Base-by-base conservation (phyloP, 257 asterid species). In the Paraleonurus japonicus region DNA sequence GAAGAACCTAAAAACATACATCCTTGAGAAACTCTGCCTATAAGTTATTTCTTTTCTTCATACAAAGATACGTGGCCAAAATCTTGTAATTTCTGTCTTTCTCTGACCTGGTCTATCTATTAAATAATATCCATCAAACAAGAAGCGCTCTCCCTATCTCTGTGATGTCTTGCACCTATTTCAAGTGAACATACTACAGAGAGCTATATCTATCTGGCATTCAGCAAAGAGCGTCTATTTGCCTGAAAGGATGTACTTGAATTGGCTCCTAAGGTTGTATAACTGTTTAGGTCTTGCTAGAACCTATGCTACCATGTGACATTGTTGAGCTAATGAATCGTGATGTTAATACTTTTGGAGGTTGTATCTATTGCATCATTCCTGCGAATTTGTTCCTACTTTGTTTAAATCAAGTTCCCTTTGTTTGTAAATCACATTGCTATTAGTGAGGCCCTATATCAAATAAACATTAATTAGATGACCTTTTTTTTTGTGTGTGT, bases 111-210 rank as follows among this genome's bases (percentile, higher is more conserved):
- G 19, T 37, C 47, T 19, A 9, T 17, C 28, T 13, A 43, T 30
- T 24, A 13, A 23, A n/a, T 43, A 32, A 3, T 27, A 26, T 45
- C 62, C 11, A 50, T 30, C 28, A 51, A 67, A 30, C 24, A 15
- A 50, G 72, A 32, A 50, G 28, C 20, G 30, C 39, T 17, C 39
- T n/a, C 24, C 17, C 19, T 3, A 26, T 67, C 43, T 47, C 45
- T 27, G 61, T 13, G 43, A 13, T 43, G 59, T 26, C 71, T 65
- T 12, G 47, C 54, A 64, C 69, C 54, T 39, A n/a, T 64, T 64
- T 64, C 69, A 39, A 39, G 13, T 26, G 7, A 15, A 45, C 53
- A 15, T 45, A n/a, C 53, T 45, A 47, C 5, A 47, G 11, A 13
- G 57, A 23, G 30, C 27, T 4, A 15, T 65, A 9, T 43, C 37